These are phyloP conservation scores for Musa balbisiana DNA, from an alignment of 202 grass and related monocot species.

Conservation along the genomic window DNA sequence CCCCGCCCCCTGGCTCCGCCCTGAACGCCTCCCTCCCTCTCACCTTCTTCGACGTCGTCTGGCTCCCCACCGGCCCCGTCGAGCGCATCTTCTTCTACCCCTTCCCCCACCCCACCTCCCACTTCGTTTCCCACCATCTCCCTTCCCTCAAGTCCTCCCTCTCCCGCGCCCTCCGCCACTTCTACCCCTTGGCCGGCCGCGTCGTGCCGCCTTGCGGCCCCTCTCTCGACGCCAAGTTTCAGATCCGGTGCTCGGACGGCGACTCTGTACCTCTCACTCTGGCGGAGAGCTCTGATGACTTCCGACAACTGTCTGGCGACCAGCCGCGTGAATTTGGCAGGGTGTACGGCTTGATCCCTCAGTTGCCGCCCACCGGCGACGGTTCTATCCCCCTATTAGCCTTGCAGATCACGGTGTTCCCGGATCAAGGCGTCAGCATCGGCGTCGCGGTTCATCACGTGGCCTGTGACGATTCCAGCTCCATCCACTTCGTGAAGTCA, in stretches of 20 bases:
- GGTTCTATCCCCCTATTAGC: slow-evolving; percentile 45
- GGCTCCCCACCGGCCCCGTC: slow-evolving; percentile 80
- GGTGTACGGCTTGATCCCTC: slow-evolving; percentile 52
- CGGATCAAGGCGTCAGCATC: slow-evolving; percentile 37
- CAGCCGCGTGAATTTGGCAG: slow-evolving; percentile 25
- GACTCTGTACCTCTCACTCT: slow-evolving; percentile 42
- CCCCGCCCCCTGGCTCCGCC: slow-evolving; percentile 1
- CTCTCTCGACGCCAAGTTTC: slow-evolving; percentile 1
- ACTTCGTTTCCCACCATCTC: slow-evolving; percentile 40
- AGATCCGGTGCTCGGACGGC: slow-evolving; percentile 22
- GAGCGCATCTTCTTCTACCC: slow-evolving; percentile 85
- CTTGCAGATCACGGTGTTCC: slow-evolving; percentile 65
- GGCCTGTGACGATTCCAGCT: slow-evolving; percentile 80
- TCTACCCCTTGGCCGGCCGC: slow-evolving; percentile 70
- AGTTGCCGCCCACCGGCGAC: slow-evolving; percentile 32
- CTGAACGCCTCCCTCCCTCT: slow-evolving; percentile 37
- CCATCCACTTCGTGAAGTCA: slow-evolving; percentile 73
- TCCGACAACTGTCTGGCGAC: slow-evolving; percentile 42
- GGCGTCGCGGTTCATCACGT: slow-evolving; percentile 80
- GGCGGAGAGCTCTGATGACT: slow-evolving; percentile 56
- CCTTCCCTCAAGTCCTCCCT: slow-evolving; percentile 54
- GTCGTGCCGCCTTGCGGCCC: slow-evolving; percentile 22
- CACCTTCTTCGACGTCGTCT: slow-evolving; percentile 77
- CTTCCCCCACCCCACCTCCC: slow-evolving; percentile 31
- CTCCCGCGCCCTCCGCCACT: slow-evolving; percentile 47